A percentile compares a stretch with the other conserved stretches of the same genome.
Evolutionary conservation across 768 basidiomycete species (phyloP).

Genomic region (Tricholoma flavovirens): DNA sequence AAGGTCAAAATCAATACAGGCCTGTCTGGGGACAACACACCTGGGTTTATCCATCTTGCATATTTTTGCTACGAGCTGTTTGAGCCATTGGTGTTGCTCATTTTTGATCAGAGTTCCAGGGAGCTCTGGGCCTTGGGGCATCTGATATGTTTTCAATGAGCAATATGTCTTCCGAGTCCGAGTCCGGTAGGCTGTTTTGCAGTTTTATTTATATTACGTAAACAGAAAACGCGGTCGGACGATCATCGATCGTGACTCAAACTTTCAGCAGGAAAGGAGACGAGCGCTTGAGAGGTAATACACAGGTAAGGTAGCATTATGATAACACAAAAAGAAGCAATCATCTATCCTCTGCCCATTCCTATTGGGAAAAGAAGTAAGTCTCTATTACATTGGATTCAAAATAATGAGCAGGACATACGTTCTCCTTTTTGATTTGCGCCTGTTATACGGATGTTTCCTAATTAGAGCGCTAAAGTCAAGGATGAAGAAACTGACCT

Average conservation of each 20-base stretch:
- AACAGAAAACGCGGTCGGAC: neutral
- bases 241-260: neutral
- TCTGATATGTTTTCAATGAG: neutral
- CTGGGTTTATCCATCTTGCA: slow-evolving; percentile 62
- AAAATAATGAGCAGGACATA: slow-evolving; percentile 33
- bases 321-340: slow-evolving; percentile 11
- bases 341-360: slow-evolving; percentile 94
- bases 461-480: slow-evolving; percentile 9
- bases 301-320: slow-evolving; percentile 13
- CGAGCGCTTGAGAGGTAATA: slow-evolving; percentile 8
- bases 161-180: neutral
- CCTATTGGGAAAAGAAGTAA: slow-evolving; percentile 38
- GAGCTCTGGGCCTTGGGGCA: slow-evolving; percentile 63
- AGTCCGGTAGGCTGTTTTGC: too few species aligned
- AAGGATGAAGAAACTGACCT: slow-evolving; percentile 47
- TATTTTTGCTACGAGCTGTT: slow-evolving; percentile 51
- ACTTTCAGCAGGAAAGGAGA: neutral
- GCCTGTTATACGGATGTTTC: slow-evolving; percentile 42
- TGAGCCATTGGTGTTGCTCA: slow-evolving; percentile 63
- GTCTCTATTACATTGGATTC: slow-evolving; percentile 1
- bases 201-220: neutral
- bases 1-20: slow-evolving; percentile 4
- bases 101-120: slow-evolving; percentile 55
- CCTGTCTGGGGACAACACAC: slow-evolving; percentile 30
- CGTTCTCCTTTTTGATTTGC: slow-evolving; percentile 99